Evolutionary conservation across 139 green algal genomes (phyloP).

Genomic region (Chlamydomonas applanata): DNA sequence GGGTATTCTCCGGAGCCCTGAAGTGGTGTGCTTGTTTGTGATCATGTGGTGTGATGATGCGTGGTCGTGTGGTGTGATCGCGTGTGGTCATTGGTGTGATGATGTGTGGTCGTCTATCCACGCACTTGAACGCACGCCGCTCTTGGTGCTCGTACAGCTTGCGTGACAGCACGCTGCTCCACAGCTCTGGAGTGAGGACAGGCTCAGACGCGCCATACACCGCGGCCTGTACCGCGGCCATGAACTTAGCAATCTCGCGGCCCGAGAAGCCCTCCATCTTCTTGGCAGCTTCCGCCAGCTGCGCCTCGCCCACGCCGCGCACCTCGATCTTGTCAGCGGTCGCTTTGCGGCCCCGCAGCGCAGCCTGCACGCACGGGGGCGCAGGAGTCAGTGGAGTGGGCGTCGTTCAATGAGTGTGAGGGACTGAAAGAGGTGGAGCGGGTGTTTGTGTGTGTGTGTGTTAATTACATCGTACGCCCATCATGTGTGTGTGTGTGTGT

Average conservation of each 20-base stretch:
- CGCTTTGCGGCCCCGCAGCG: constrained; percentile 51
- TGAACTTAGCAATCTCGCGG: constrained; percentile 94
- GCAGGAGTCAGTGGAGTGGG: too few species aligned
- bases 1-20: background rate
- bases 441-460: too few species aligned
- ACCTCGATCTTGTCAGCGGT: constrained; percentile 60
- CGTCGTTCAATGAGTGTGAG: background rate
- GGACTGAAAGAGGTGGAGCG: background rate
- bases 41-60: constrained; percentile 10
- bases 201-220: constrained; percentile 81
- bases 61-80: constrained; percentile 10
- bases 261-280: constrained; percentile 88
- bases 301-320: constrained; percentile 36
- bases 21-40: background rate
- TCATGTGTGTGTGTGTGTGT: too few species aligned
- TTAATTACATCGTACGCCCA: too few species aligned
- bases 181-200: constrained; percentile 68
- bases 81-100: constrained; percentile 2
- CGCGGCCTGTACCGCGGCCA: constrained; percentile 84
- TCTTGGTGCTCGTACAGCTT: constrained; percentile 74
- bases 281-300: constrained; percentile 66
- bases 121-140: constrained; percentile 33
- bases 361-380: too few species aligned
- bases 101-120: background rate
- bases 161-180: constrained; percentile 36